phyloP scores from a whole-genome alignment of 768 basidiomycete genomes.

The Boletus barrowsii region DNA sequence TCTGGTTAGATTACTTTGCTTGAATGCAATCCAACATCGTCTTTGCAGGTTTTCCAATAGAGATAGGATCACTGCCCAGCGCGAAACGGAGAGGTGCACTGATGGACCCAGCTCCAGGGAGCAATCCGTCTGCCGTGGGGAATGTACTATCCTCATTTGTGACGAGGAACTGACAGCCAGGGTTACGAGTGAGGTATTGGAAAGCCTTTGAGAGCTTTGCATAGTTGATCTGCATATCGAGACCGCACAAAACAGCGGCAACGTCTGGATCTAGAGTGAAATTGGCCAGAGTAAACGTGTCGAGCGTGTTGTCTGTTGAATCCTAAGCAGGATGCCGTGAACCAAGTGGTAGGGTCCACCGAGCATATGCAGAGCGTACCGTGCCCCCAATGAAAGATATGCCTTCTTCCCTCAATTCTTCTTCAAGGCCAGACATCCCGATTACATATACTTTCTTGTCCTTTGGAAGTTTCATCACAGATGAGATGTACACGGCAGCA shows the following conservation, averaged over 20 bases:
- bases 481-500: slow-evolving; percentile 79
- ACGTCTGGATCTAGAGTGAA: slow-evolving; percentile 77
- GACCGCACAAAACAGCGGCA: slow-evolving; percentile 92
- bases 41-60: slow-evolving; percentile 87
- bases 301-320: slow-evolving; percentile 76
- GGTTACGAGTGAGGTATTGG: slow-evolving; percentile 80
- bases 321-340: slow-evolving; percentile 49
- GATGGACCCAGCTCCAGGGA: slow-evolving; percentile 85
- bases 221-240: slow-evolving; percentile 86
- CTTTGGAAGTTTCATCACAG: slow-evolving; percentile 84
- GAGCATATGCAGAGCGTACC: slow-evolving; percentile 42
- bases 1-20: slow-evolving; percentile 48
- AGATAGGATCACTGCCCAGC: slow-evolving; percentile 64
- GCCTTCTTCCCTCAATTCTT: slow-evolving; percentile 89
- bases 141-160: slow-evolving; percentile 95
- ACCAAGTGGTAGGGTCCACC: background rate
- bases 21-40: slow-evolving; percentile 94
- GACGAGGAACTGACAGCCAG: slow-evolving; percentile 77
- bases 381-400: slow-evolving; percentile 80
- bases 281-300: slow-evolving; percentile 59
- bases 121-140: slow-evolving; percentile 66
- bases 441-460: slow-evolving; percentile 95
- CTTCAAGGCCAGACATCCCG: slow-evolving; percentile 87
- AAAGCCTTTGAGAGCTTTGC: slow-evolving; percentile 92
- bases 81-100: slow-evolving; percentile 79